A percentile compares a stretch with the other conserved stretches of the same genome.
phyloP scores from a whole-genome alignment of 1,139 yeast genomes.

The Hansenula lynferdii region DNA sequence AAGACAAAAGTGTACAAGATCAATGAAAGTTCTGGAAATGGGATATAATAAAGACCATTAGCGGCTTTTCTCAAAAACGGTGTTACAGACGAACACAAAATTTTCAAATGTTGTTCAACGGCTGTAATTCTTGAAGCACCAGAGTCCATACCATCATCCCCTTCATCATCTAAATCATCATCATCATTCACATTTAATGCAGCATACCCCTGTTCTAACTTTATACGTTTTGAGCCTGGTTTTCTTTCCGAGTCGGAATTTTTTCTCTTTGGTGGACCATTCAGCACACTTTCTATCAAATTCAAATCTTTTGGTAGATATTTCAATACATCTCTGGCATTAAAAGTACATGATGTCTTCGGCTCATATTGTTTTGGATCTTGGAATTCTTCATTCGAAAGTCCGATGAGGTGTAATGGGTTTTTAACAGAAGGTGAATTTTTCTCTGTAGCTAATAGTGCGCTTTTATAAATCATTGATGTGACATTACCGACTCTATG shows the following conservation, averaged over 20 bases:
- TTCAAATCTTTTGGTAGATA: constrained; percentile 41
- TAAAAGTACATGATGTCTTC: constrained; percentile 32
- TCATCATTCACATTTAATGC: constrained; percentile 22
- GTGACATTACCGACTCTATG: constrained; percentile 70
- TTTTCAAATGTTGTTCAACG: constrained; percentile 42
- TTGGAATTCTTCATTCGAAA: constrained; percentile 29
- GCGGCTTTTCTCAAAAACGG: constrained; percentile 44
- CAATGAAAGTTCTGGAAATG: constrained; percentile 37
- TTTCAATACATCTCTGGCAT: constrained; percentile 48
- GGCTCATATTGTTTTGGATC: constrained; percentile 27
- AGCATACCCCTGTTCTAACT: constrained; percentile 36
- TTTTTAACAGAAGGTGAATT: constrained; percentile 39
- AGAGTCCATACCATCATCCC: constrained; percentile 23
- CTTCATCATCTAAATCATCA: constrained; percentile 18
- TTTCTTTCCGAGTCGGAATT: constrained; percentile 16
- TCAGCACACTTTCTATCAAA: constrained; percentile 44
- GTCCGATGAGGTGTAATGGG: constrained; percentile 30
- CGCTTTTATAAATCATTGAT: constrained; percentile 57
- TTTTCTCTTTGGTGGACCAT: constrained; percentile 31
- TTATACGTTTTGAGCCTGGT: constrained; percentile 31
- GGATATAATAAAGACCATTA: constrained; percentile 40
- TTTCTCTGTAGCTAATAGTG: constrained; percentile 56
- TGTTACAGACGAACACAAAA: constrained; percentile 39
- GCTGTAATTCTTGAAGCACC: constrained; percentile 26
- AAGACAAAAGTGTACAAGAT: constrained; percentile 49